Conservation (phyloP, 768 basidiomycete genomes). For the Porpolomopsis calyptriformis region DNA sequence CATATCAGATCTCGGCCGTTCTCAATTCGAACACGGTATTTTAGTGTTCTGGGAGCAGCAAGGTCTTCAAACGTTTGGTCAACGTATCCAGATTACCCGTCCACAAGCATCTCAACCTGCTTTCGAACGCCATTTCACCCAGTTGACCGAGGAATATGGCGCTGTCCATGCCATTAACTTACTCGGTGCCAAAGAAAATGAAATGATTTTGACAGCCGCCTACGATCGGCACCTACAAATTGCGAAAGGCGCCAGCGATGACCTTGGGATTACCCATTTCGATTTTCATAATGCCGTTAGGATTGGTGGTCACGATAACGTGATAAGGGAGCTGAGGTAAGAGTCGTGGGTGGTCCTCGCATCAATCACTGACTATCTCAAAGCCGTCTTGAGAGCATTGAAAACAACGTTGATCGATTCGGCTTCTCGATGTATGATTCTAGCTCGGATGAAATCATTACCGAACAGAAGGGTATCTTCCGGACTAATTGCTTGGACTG, state of each 20-base stretch:
- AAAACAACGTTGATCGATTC: slow-evolving; percentile 61
- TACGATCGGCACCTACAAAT: slow-evolving; percentile 74
- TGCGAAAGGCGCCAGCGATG: slow-evolving; percentile 50
- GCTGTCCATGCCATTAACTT: slow-evolving; percentile 83
- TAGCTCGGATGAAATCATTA: slow-evolving; percentile 56
- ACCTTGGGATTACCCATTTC: slow-evolving; percentile 74
- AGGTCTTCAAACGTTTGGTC: slow-evolving; percentile 88
- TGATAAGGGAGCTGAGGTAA: slow-evolving; percentile 63
- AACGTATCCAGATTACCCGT: slow-evolving; percentile 88
- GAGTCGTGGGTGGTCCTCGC: slow-evolving; percentile 4
- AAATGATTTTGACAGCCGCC: slow-evolving; percentile 69
- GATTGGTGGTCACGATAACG: slow-evolving; percentile 77
- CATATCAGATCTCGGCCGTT: slow-evolving; percentile 8
- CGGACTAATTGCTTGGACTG: slow-evolving; percentile 94
- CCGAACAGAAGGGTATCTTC: slow-evolving; percentile 87
- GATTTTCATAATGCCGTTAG: slow-evolving; percentile 87
- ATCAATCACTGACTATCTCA: slow-evolving; percentile 1
- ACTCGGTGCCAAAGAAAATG: slow-evolving; percentile 86
- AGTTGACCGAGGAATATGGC: slow-evolving; percentile 79
- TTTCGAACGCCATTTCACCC: slow-evolving; percentile 87
- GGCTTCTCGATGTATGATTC: slow-evolving; percentile 80
- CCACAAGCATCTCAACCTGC: slow-evolving; percentile 95
- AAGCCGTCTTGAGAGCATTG: slow-evolving; percentile 52
- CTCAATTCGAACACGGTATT: slow-evolving; percentile 9
- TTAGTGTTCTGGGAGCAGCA: slow-evolving; percentile 99